phyloP scores from a whole-genome alignment of 306 rosid genomes.

The Vicia villosa region DNA sequence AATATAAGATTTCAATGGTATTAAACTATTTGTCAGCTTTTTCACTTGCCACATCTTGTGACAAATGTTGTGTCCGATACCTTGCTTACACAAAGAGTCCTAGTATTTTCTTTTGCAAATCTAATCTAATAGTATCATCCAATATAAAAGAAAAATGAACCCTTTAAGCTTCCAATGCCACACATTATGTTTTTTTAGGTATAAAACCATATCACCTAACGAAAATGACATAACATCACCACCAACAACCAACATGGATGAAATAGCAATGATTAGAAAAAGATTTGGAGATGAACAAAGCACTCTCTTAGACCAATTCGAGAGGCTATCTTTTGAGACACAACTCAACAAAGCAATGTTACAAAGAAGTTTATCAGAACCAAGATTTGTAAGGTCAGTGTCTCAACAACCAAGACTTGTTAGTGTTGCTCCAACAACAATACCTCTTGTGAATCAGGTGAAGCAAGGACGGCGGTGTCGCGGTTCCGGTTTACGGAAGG shows the following conservation, averaged over 20 bases:
- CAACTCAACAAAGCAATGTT: conserved; percentile 73
- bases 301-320: conserved; percentile 75
- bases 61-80: conserved; percentile 41
- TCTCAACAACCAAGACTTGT: conserved; percentile 20
- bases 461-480: conserved; percentile 41
- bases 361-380: conserved; percentile 64
- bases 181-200: neutral
- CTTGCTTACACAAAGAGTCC: conserved; percentile 41
- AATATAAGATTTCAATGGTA: neutral
- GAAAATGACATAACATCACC: conserved; percentile 11
- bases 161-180: conserved; percentile 40
- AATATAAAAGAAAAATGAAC: conserved; percentile 14
- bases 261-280: conserved; percentile 47
- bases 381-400: conserved; percentile 40
- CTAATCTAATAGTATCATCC: neutral
- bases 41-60: neutral
- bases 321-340: conserved; percentile 65
- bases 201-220: neutral
- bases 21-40: neutral
- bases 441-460: conserved; percentile 40
- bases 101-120: conserved; percentile 6
- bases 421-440: conserved; percentile 32
- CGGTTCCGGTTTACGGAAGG: conserved; percentile 48
- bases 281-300: conserved; percentile 89
- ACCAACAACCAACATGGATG: conserved; percentile 46